Evolutionary conservation across 495 filamentous ascomycete species (phyloP), one percentile per base, ranked within the genome.

Genomic region (Penicillium canescens): DNA sequence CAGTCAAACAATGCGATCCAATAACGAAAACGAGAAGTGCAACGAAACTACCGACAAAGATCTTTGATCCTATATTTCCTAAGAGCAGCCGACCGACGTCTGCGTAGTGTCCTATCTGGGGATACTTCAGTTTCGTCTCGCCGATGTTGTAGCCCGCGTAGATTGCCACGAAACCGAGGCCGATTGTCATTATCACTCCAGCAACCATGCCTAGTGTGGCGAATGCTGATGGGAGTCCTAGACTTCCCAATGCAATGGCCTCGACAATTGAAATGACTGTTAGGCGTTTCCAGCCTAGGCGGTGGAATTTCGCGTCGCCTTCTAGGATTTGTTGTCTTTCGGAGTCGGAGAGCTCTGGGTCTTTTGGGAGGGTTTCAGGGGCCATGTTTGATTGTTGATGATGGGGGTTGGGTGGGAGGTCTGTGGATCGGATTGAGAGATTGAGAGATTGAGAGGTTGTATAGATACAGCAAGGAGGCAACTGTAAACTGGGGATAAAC

Each of bases 111-210:
- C 78, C 65, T 9, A 90, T 75, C n/a, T 83, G 66, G 1, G 86
- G 87, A 59, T 81, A 83, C 42, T 75, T 77, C 20, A 85, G 42
- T 61, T 87, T 88, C 52, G 90, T 80, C 63, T 88, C 83, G 34
- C 83, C 86, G 54, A 90, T 74, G 45, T 87, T 75, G 47, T 84
- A 87, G 57, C 84, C 83, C 21, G 84, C 86, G 66, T 90, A 91
- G 43, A 84, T 82, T 28, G 87, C 83, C n/a, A 87, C 56, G 18
- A 88, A 52, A 6, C 87, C 87, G 5, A 88, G 54, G n/a, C 68
- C 61, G 42, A 87, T 59, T 4, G 80, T 76, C 42, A 81, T 65
- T 39, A 87, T 72, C 0, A 75, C 58, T 8, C 68, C 67, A 9
- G 67, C 52, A 4, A 86, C 77, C 80, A 86, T 84, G 18, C 83